Evolutionary conservation across 805 yeast genomes (phyloP), one percentile per base, ranked within the genome.

Genomic region (Kregervanrija delftensis): DNA sequence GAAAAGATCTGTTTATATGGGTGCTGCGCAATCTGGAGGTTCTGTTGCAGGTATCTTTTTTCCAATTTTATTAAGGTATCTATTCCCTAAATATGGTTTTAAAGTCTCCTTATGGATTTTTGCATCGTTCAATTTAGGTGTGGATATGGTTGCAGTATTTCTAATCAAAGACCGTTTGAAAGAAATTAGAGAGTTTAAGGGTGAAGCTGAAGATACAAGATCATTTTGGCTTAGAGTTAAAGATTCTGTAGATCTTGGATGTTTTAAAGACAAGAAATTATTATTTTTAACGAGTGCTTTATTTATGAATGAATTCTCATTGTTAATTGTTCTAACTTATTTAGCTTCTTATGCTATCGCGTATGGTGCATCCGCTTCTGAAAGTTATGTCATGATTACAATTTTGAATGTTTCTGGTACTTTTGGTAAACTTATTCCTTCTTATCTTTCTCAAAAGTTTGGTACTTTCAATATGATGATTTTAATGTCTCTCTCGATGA

Each of bases 391-490:
- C 6, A 55, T 79, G 52, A 62, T 76, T 41, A 75, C 79, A 2
- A 64, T 74, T 15, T 56, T 72, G 39, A 73, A 72, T 47, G 67
- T 72, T 5, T 59, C 71, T 11, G 80, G 79, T 12, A 55, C 67
- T 45, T 59, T 66, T 45, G 60, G 67, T 2, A 59, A 67, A 41
- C 55, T 61, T 35, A 46, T 63, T 13, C 62, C 68, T 1, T 66
- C 69, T 1, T 49, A 56, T 13, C 49, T 63, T 38, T 63, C 68
- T 0, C 68, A 65, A 47, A 43, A 49, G 32, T 51, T 69, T 15
- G 84, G 85, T 4, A 63, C 77, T 14, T 76, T 76, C 54, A 79
- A 81, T 54, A 67, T 77, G 34, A 71, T 74, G 56, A 65, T 69
- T 4, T 62, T 42, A 61, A 45, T 74, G 77, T 77, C 60, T 64